Evolutionary conservation across 306 rosid genomes (phyloP), one percentile per base, ranked within the genome.

Genomic region (Styphnolobium japonicum): DNA sequence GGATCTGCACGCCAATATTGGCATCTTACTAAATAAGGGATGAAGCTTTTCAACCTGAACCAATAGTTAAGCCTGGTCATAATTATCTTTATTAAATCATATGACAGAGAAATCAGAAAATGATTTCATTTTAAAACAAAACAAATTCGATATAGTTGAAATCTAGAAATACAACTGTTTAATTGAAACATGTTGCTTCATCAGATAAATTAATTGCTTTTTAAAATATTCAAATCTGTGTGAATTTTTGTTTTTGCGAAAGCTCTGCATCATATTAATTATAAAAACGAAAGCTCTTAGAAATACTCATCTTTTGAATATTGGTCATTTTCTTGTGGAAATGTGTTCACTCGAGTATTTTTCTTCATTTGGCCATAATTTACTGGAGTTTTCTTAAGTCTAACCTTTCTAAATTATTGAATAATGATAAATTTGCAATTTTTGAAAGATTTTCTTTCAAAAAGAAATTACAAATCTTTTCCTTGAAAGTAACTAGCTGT

Each of bases 21-120:
- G 39, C 61, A 42, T 68, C 66, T 71, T 57, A 31, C 46, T 71
- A 10, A 25, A 27, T 8, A 33, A 53, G 27, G 71, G 55, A 33
- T 43, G 27, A 31, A 42, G 68, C 70, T 62, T 82, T 62, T 76
- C 46, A 61, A 76, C 49, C 42, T 45, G 70, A 27, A 49, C 43
- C 52, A 25, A 2, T 14, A 37, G 12, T 25, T 21, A 22, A 67
- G 23, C 62, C 10, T 64, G 33, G 27, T 64, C 58, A 11, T 37
- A 33, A 34, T 77, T 77, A 60, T 52, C 31, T 40, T 31, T 2
- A 48, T 22, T 7, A 18, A 45, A 62, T 23, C 46, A 49, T 16
- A 60, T 19, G 36, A 53, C 31, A 23, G 15, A 27, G 14, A 9
- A 21, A 11, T 39, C 16, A 15, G 31, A 52, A 11, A 39, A 40